Conservation (phyloP, 768 basidiomycete species). For the Trametes cingulata region DNA sequence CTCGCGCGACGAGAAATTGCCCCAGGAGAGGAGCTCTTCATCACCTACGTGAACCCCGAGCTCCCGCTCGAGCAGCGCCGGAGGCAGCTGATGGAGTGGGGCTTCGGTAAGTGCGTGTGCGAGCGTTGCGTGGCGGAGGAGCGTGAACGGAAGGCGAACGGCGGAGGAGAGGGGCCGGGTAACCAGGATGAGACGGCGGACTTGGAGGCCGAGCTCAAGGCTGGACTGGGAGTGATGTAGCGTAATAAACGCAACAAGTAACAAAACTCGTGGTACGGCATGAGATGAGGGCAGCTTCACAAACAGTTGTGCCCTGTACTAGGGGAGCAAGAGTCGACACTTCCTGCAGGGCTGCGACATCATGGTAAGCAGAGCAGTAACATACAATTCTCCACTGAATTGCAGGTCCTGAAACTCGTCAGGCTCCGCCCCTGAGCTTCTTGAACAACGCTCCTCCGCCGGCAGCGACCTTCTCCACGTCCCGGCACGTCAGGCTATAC, state of each 20-base stretch:
- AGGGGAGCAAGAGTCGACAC: too few relatives aligned
- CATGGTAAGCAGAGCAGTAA: too few relatives aligned
- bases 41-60: constrained; percentile 80
- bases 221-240: constrained; percentile 56
- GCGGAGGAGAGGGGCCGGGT: neutral
- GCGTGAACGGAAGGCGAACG: constrained; percentile 26
- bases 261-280: too few relatives aligned
- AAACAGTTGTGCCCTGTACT: too few relatives aligned
- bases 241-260: neutral
- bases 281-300: too few relatives aligned
- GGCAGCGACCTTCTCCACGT: constrained; percentile 62
- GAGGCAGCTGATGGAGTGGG: constrained; percentile 65
- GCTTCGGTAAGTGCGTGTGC: constrained; percentile 72
- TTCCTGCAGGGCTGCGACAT: too few relatives aligned
- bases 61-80: constrained; percentile 46
- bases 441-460: constrained; percentile 17
- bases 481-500: constrained; percentile 86
- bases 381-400: too few relatives aligned
- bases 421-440: constrained; percentile 3
- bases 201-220: constrained; percentile 61
- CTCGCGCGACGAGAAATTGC: constrained; percentile 66
- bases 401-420: too few relatives aligned
- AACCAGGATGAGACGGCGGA: constrained; percentile 29
- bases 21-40: constrained; percentile 70
- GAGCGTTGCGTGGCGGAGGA: constrained; percentile 63